Evolutionary conservation across 305 asterid genomes (phyloP).

Genomic region (Rubia peregrina): DNA sequence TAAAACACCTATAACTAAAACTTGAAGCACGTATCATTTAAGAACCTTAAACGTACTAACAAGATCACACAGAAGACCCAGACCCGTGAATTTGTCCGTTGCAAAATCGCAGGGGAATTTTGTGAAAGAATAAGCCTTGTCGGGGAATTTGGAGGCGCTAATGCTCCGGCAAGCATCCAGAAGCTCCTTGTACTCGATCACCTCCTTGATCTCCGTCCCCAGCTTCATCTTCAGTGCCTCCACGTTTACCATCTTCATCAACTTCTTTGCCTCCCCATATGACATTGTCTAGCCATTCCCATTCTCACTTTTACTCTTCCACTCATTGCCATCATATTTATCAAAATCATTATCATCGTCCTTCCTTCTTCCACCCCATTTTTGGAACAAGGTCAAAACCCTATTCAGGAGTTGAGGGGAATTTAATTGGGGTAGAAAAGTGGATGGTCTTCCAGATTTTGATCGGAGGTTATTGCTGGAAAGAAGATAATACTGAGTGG

Average conservation of each 20-base stretch:
- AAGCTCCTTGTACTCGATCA: constrained; percentile 63
- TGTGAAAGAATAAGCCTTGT: constrained; percentile 78
- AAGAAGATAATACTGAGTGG: no score
- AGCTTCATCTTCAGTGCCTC: constrained; percentile 71
- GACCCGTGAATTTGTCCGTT: no score
- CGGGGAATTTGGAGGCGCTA: constrained; percentile 63
- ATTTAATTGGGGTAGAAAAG: constrained; percentile 5
- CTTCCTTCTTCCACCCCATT: constrained; percentile 18
- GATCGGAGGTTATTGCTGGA: no score
- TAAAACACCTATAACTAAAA: no score
- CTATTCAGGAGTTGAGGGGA: constrained; percentile 10
- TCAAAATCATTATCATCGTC: constrained; percentile 17
- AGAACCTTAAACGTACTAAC: no score
- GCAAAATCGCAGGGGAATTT: no score
- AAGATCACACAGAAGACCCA: no score
- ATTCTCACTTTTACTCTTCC: constrained; percentile 11
- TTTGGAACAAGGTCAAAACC: constrained; percentile 22
- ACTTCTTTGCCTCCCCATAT: constrained; percentile 69
- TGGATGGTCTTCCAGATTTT: constrained; percentile 6
- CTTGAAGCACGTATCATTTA: no score
- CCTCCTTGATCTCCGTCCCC: constrained; percentile 67
- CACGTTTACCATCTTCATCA: constrained; percentile 94
- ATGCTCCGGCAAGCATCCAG: constrained; percentile 54
- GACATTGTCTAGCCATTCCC: constrained; percentile 37
- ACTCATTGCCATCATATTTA: no score